These are phyloP conservation scores for Fusarium proliferatum DNA, from an alignment of 2,329 filamentous ascomycete species.

Conservation along the genomic window DNA sequence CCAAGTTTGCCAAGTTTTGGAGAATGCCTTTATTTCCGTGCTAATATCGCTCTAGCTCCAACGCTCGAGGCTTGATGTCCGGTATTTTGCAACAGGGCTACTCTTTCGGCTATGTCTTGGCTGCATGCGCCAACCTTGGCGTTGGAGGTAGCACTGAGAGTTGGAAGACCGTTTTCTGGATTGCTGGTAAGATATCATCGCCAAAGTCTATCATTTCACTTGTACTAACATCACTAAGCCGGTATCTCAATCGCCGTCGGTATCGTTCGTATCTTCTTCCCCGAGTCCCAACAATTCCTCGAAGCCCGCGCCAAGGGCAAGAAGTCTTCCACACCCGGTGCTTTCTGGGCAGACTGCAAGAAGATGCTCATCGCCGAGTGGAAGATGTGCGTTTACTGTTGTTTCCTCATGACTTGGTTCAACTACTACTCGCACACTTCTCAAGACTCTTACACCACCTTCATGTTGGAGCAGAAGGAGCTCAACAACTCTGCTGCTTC, in stretches of 20 bases:
- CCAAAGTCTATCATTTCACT: background rate
- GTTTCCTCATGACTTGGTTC: conserved; percentile 82
- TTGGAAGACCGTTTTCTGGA: conserved; percentile 84
- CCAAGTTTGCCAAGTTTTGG: conserved; percentile 29
- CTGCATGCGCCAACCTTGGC: conserved; percentile 79
- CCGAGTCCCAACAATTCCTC: conserved; percentile 80
- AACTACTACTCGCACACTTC: conserved; percentile 82
- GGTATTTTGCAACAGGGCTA: conserved; percentile 87
- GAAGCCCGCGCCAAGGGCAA: conserved; percentile 73
- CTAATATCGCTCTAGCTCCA: conserved; percentile 53
- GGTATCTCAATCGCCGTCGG: conserved; percentile 76
- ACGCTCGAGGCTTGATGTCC: conserved; percentile 82
- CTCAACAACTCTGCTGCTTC: conserved; percentile 72
- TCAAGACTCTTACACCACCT: conserved; percentile 85
- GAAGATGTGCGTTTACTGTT: conserved; percentile 81
- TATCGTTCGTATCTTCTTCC: conserved; percentile 73
- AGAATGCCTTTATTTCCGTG: conserved; percentile 29
- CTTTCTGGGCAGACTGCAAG: conserved; percentile 77
- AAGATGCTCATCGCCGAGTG: conserved; percentile 76
- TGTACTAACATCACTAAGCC: conserved; percentile 51
- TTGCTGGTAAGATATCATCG: conserved; percentile 57
- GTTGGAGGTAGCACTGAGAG: conserved; percentile 71
- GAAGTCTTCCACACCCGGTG: conserved; percentile 55
- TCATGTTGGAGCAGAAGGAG: conserved; percentile 79
- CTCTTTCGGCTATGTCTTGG: conserved; percentile 82